Base-by-base conservation (phyloP, 75 land plant species). In the Sequoia sempervirens region DNA sequence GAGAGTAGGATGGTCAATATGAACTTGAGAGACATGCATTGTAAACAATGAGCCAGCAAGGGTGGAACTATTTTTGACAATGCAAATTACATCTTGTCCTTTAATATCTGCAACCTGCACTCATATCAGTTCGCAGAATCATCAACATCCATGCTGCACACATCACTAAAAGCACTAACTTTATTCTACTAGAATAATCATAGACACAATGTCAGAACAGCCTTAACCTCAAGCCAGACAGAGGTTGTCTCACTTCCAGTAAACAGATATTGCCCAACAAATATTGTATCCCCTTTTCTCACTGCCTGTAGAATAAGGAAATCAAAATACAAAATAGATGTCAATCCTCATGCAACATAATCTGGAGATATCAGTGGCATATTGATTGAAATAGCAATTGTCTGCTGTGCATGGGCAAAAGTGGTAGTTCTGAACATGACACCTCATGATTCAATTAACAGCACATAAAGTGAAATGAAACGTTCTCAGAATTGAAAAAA, bases 171-270 rank as follows among this genome's bases (percentile, higher is more conserved):
- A n/a, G 30, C 30, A 14, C 28, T 26, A 53, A 53, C 14, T 37
- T 66, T 83, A 18, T 36, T 36, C 28, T n/a, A 23, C 6, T 37
- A 10, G 40, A 82, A 18, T 46, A 28, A n/a, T 66, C 30, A 64
- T 3, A 52, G 45, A 20, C 82, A 32, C 82, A 82, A 64, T 43
- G 23, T 61, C 53, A 53, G 68, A 30, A 75, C 34, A 54, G 46
- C 81, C 28, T 72, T 64, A 15, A 96, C 98, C 96, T 96, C 96
- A 87, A 97, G 87, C 99, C 96, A 96, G 1, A 96, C 98, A 43
- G 99, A 97, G 85, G 99, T 94, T 15, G 96, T 96, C 88, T 97
- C 99, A 92, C 92, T 97, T 85, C 99, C 99, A 23, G 99, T 96
- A 76, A 94, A 97, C 38, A 97, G 83, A 74, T 97, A 97, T 82